Conservation (phyloP, 2,329 filamentous ascomycete genomes). For the Xylariaceae sp. region DNA sequence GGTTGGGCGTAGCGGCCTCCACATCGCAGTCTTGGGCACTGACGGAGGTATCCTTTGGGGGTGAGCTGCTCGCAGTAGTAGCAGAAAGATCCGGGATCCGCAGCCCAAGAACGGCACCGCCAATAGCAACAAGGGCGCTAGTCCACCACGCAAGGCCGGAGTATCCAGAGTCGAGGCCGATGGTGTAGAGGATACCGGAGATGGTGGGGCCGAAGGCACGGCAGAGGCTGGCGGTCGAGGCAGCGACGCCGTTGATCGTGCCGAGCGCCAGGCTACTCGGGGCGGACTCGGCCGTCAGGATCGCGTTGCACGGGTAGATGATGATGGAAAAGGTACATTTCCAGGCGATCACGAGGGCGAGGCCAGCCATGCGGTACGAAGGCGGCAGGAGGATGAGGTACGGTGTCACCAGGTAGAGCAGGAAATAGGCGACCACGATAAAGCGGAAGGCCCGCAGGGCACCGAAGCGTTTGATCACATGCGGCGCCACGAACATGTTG, state of each 20-base stretch:
- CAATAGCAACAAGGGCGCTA: conserved; percentile 67
- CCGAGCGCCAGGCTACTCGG: conserved; percentile 80
- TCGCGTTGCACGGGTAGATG: conserved; percentile 83
- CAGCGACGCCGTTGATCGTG: conserved; percentile 86
- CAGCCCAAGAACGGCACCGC: conserved; percentile 69
- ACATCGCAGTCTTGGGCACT: conserved; percentile 9
- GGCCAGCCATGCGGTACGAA: conserved; percentile 62
- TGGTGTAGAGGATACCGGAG: conserved; percentile 77
- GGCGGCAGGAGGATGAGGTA: conserved; percentile 83
- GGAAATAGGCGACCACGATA: conserved; percentile 75
- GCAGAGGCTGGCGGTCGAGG: conserved; percentile 83
- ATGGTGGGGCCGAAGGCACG: conserved; percentile 84
- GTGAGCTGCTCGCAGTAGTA: conserved; percentile 34
- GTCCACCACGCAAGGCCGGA: conserved; percentile 94
- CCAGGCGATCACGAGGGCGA: conserved; percentile 75
- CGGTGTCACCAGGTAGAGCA: conserved; percentile 80
- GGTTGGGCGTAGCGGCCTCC: conserved; percentile 9
- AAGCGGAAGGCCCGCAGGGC: conserved; percentile 76
- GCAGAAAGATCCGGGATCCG: conserved; percentile 57
- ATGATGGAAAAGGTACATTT: conserved; percentile 91
- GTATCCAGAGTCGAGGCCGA: conserved; percentile 73
- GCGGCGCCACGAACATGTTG: conserved; percentile 78
- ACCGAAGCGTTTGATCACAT: conserved; percentile 68
- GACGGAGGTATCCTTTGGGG: not conserved
- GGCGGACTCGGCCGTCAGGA: conserved; percentile 82